Conservation (phyloP, 2,329 filamentous ascomycete genomes). For the Metarhizium anisopliae region DNA sequence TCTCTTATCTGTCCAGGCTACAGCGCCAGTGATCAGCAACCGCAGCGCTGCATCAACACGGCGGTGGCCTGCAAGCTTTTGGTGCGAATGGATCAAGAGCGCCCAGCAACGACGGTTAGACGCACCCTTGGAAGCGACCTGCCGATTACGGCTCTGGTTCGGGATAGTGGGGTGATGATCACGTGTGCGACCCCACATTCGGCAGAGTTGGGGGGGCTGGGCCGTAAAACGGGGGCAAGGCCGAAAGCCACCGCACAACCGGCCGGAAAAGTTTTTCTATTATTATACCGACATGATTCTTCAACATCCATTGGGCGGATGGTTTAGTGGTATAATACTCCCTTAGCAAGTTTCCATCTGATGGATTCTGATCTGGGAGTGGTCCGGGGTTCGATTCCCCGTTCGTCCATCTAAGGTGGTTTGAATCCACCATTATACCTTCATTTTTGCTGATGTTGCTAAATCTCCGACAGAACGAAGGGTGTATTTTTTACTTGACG, state of each 20-base stretch:
- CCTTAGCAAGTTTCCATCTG: constrained; percentile 1
- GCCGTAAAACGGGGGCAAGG: too few species aligned
- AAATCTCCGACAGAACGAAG: too few species aligned
- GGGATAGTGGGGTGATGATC: constrained; percentile 1
- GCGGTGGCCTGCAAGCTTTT: constrained; percentile 4
- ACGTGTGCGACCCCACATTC: neutral
- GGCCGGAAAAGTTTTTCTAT: neutral
- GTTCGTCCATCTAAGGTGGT: neutral
- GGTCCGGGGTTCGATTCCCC: constrained; percentile 15
- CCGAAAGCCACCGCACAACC: too few species aligned
- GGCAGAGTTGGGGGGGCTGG: neutral
- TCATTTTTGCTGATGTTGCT: neutral
- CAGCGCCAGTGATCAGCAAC: constrained; percentile 4
- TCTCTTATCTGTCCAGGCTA: constrained; percentile 1
- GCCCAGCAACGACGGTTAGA: neutral
- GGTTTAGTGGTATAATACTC: constrained; percentile 10
- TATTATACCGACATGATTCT: neutral
- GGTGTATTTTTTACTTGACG: too few species aligned
- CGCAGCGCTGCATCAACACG: constrained; percentile 4
- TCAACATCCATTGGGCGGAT: constrained; percentile 4
- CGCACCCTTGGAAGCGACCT: constrained; percentile 1
- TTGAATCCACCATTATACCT: neutral
- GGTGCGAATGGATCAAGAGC: neutral
- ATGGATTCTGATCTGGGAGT: constrained; percentile 5
- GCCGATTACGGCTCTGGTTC: neutral